Base-by-base conservation (phyloP, 2,329 filamentous ascomycete genomes). In the Sclerotiophoma versabilis region DNA sequence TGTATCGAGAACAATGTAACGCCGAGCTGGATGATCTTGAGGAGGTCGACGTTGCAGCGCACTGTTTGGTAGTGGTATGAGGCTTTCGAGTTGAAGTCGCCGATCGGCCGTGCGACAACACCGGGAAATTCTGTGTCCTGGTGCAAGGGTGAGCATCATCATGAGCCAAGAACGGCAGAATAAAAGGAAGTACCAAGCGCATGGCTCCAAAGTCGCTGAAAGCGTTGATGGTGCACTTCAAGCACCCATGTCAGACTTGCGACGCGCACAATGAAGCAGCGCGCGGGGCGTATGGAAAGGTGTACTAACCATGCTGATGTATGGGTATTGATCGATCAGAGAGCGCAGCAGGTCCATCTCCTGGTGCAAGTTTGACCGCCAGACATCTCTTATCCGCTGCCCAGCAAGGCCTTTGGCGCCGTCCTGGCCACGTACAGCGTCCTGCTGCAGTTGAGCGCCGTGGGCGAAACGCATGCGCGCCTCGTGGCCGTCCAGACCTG, bases 31-130 rank as follows among this genome's bases (percentile, higher is more conserved):
- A 99, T 98, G 64, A 98, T 93, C 75, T 96, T 97, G 69, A 99
- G 85, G 70, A 99, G 87, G 73, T 99, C 95, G 69, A 99, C 95
- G 73, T 99, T 99, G 67, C 92, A 96, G 58, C 95, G 90, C 39
- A 99, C 83, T 57, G 93, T 98, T 80, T 99, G 95, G 78, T 99
- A 99, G 75, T 99, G 95, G 73, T 99, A 99, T 69, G 97, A 93
- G 62, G 92, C 95, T 79, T 97, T 98, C 54, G 91, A 95, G 55
- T 90, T 87, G 75, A 99, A 99, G 50, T 89, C 87, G 42, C 95
- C 95, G 83, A 99, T 98, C 2, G 95, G 95, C 64, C 95, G 86
- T 22, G 93, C 92, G 47, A 99, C 93, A 47, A 99, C 92, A 52
- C 95, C 95, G n/a, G 95, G 95, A 67, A 99, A 99, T 74, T 98